phyloP scores from a whole-genome alignment of 2,329 filamentous ascomycete species.

The Didymella keratinophila region DNA sequence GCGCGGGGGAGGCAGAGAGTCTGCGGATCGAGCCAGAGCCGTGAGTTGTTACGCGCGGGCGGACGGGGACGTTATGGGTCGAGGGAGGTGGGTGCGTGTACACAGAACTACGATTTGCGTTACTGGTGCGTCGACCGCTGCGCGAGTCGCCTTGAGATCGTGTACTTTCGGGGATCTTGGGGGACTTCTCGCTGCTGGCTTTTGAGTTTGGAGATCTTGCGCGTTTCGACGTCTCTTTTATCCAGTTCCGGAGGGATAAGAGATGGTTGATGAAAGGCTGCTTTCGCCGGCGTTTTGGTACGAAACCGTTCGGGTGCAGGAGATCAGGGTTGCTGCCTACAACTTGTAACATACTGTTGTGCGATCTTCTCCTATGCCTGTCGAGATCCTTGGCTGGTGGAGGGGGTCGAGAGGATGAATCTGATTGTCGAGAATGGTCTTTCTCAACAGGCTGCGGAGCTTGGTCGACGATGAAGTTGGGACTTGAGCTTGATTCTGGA shows the following conservation, averaged over 20 bases:
- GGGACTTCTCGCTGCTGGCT: conserved; percentile 45
- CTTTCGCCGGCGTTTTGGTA: conserved; percentile 64
- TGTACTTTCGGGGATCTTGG: conserved; percentile 36
- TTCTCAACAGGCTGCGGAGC: conserved; percentile 79
- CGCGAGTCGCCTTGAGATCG: conserved; percentile 18
- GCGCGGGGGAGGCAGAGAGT: conserved; percentile 84
- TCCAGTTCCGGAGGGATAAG: conserved; percentile 74
- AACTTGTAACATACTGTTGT: conserved; percentile 86
- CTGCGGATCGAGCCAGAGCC: conserved; percentile 56
- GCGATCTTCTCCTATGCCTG: conserved; percentile 67
- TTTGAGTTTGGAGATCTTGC: conserved; percentile 48
- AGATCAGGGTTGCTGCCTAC: conserved; percentile 75
- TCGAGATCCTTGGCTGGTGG: conserved; percentile 82
- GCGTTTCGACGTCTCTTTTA: conserved; percentile 65
- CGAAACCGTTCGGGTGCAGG: conserved; percentile 63
- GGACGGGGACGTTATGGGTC: conserved; percentile 33
- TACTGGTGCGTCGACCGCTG: conserved; percentile 44
- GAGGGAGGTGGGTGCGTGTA: conserved; percentile 46
- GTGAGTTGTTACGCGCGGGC: conserved; percentile 56
- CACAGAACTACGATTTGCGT: conserved; percentile 45
- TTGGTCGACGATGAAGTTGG: conserved; percentile 52
- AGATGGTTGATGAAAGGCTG: conserved; percentile 72
- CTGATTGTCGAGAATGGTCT: conserved; percentile 75
- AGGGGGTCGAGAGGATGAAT: conserved; percentile 79
- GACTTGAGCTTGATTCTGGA: conserved; percentile 64